Base-by-base conservation (phyloP, 176 grass and related monocot species). In the Avena insularis region DNA sequence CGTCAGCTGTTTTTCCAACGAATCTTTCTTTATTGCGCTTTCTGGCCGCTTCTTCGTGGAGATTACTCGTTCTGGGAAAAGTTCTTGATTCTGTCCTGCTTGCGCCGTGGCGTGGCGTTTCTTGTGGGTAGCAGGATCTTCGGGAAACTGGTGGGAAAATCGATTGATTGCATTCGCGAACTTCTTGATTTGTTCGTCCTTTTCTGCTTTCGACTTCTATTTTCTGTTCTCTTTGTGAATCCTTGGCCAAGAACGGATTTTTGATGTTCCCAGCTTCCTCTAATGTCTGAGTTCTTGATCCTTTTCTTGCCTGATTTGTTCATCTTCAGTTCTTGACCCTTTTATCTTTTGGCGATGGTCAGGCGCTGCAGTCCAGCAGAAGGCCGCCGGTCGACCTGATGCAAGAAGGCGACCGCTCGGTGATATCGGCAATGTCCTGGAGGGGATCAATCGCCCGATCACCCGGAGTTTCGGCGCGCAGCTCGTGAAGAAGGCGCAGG, bases 381-480 rank as follows among this genome's bases (percentile, higher is more conserved):
- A 93, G 49, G 51, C 66, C 14, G 14, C 3, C 27, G 63, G 81
- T 51, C 82, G 82, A 5, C 60, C 50, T 61, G 74, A 43, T 43
- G 40, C 40, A 43, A 43, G 40, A 43, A 43, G 92, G 49, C 40
- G 36, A 54, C 87, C 85, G 9, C 86, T 95, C 6, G 91, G 82
- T 25, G 91, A 97, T 36, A 97, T 97, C 71, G 92, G 93, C 58
- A 97, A 97, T 3, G 72, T 71, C 29, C 75, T 83, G 59, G 78
- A 85, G 59, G 78, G 82, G 61, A 73, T 94, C 59, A 86, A 88
- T 76, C 87, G 82, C 53, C 93, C 88, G 3, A 84, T 91, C 81
- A 83, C 80, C 77, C 83, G 89, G 82, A 90, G 89, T 71, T 91
- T 95, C 77, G 89, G 89, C 64, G 89, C 89, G 23, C 88, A 90